Percentiles rank a stretch among this genome's conserved stretches.
These are phyloP conservation scores for Lichtheimia corymbifera DNA, from an alignment of 371 early-diverging fungal genomes.

Conservation along the genomic window DNA sequence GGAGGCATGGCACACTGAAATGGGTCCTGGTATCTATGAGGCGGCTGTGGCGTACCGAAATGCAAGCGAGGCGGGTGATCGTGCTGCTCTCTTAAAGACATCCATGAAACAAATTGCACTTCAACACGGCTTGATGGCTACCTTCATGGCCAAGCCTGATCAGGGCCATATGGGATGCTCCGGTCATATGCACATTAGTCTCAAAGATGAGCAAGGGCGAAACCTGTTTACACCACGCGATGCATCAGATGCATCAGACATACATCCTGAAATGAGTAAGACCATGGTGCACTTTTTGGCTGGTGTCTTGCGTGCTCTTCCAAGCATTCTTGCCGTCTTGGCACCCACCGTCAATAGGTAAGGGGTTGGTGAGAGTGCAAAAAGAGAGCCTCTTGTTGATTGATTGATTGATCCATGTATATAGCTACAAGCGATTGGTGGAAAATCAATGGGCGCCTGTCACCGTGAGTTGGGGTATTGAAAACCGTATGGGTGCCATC, in stretches of 20 bases:
- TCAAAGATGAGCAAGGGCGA: constrained; percentile 50
- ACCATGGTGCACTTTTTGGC: constrained; percentile 71
- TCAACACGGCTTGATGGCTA: constrained; percentile 70
- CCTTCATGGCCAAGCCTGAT: constrained; percentile 90
- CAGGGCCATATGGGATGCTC: constrained; percentile 76
- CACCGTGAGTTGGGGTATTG: constrained; percentile 79
- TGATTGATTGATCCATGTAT: not conserved
- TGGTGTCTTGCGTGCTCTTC: constrained; percentile 74
- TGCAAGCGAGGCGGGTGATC: constrained; percentile 72
- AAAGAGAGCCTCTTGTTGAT: not conserved
- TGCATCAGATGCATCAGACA: constrained; percentile 20
- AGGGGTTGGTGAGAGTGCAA: not conserved
- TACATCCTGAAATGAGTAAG: constrained; percentile 49
- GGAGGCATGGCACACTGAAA: constrained; percentile 85
- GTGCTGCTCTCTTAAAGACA: constrained; percentile 80
- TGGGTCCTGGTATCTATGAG: constrained; percentile 87
- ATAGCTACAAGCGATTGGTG: constrained; percentile 81
- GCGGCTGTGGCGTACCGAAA: constrained; percentile 72
- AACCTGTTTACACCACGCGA: constrained; percentile 55
- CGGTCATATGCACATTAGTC: constrained; percentile 81
- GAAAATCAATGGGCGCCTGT: constrained; percentile 89
- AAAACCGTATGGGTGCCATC: constrained; percentile 75
- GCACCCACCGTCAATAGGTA: constrained; percentile 84
- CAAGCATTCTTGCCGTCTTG: constrained; percentile 73
- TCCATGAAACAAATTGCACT: constrained; percentile 75